Evolutionary conservation across 768 basidiomycete genomes (phyloP).

Genomic region (Pleurotus tuber-regium): DNA sequence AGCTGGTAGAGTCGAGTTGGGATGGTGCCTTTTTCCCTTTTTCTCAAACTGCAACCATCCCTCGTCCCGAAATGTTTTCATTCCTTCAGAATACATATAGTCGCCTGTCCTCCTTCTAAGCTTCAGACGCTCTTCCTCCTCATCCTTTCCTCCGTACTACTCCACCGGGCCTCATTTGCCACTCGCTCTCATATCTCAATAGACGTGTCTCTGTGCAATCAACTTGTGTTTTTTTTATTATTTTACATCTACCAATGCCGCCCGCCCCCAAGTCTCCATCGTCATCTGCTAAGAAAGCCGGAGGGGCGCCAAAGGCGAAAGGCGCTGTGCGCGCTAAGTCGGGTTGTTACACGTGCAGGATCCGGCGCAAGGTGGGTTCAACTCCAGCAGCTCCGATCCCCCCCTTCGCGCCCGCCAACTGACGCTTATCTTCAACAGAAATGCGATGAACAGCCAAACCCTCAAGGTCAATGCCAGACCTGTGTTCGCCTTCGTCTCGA

Average conservation of each 20-base stretch:
- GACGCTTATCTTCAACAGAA: slow-evolving; percentile 47
- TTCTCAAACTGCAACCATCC: background rate
- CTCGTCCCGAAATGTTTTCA: background rate
- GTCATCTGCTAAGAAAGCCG: slow-evolving; percentile 36
- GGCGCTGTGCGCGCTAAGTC: slow-evolving; percentile 84
- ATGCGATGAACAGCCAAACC: slow-evolving; percentile 74
- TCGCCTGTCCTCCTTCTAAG: slow-evolving; percentile 13
- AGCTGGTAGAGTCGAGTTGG: background rate
- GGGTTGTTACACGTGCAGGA: slow-evolving; percentile 87
- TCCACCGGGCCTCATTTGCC: no score
- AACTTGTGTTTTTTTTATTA: no score
- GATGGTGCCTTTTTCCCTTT: background rate
- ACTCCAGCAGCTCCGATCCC: slow-evolving; percentile 13
- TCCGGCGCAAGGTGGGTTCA: slow-evolving; percentile 70
- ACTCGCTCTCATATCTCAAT: no score
- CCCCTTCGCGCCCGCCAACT: slow-evolving; percentile 12
- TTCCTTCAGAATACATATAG: slow-evolving; percentile 1
- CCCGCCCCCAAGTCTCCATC: slow-evolving; percentile 40
- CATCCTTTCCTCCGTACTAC: no score
- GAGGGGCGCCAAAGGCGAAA: slow-evolving; percentile 65
- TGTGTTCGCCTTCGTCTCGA: slow-evolving; percentile 80
- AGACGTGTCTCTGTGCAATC: no score
- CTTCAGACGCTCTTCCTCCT: slow-evolving; percentile 11
- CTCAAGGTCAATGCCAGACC: slow-evolving; percentile 65
- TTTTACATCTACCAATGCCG: slow-evolving; percentile 37